Evolutionary conservation across 2,329 filamentous ascomycete species (phyloP).

Genomic region (Chaetomiaceae sp.): DNA sequence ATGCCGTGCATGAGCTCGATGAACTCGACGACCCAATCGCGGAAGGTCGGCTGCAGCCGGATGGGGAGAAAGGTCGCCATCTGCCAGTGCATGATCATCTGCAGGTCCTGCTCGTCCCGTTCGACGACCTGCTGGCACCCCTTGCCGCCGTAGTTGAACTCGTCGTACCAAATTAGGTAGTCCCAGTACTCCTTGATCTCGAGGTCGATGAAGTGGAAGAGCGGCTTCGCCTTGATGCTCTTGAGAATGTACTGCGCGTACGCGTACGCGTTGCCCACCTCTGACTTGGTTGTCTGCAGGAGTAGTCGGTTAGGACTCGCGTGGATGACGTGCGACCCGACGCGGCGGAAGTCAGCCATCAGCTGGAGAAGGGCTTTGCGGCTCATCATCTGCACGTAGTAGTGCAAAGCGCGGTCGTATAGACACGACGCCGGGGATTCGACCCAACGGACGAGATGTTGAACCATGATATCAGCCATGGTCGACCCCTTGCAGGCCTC

Average conservation of each 20-base stretch:
- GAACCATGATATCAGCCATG: conserved; percentile 97
- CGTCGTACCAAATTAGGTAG: conserved; percentile 97
- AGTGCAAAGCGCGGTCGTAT: conserved; percentile 88
- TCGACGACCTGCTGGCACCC: conserved; percentile 79
- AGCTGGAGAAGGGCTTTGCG: conserved; percentile 95
- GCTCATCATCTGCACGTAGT: conserved; percentile 98
- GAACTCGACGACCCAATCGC: conserved; percentile 91
- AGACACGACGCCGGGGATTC: conserved; percentile 89
- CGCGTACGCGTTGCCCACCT: conserved; percentile 92
- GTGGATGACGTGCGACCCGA: conserved; percentile 94
- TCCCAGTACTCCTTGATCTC: conserved; percentile 99
- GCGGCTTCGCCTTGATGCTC: conserved; percentile 88
- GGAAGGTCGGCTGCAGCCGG: conserved; percentile 75
- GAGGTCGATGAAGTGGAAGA: conserved; percentile 95
- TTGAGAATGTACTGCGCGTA: conserved; percentile 98
- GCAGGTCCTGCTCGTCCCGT: conserved; percentile 64
- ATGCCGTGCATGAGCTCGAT: conserved; percentile 87
- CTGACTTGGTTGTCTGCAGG: conserved; percentile 90
- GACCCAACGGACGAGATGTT: conserved; percentile 95
- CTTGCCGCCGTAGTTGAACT: conserved; percentile 97
- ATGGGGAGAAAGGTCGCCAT: conserved; percentile 80
- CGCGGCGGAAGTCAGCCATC: conserved; percentile 91
- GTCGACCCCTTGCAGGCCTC: conserved; percentile 84
- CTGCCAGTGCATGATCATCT: conserved; percentile 98
- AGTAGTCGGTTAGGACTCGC: conserved; percentile 84